These are phyloP conservation scores for Lagenidium sp. DNA, from an alignment of 352 stramenopile species.

Conservation along the genomic window DNA sequence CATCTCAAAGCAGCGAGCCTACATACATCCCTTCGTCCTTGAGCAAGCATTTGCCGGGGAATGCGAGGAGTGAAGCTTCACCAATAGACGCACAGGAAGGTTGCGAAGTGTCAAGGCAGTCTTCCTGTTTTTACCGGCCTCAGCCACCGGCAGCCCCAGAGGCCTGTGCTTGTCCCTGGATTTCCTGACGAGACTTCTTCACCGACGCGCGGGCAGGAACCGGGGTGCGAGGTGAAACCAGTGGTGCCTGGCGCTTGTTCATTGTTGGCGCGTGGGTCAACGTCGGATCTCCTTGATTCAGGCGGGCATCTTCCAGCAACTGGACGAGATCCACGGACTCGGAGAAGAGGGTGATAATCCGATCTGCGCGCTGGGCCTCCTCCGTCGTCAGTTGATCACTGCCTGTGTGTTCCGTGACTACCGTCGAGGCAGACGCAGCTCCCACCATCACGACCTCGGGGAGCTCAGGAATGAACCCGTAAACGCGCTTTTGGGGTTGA, in stretches of 20 bases:
- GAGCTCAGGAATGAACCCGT: slow-evolving; percentile 82
- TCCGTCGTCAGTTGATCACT: slow-evolving; percentile 9
- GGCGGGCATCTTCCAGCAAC: slow-evolving; percentile 13
- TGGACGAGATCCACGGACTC: slow-evolving; percentile 12
- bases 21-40: slow-evolving; percentile 12
- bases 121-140: slow-evolving; percentile 12
- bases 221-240: neutral
- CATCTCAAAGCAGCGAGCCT: too few relatives aligned
- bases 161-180: slow-evolving; percentile 24
- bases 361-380: slow-evolving; percentile 10
- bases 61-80: too few relatives aligned
- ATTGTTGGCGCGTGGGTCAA: neutral
- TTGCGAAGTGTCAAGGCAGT: neutral
- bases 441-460: slow-evolving; percentile 16
- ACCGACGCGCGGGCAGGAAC: neutral
- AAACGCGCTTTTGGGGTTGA: slow-evolving; percentile 51
- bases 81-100: too few relatives aligned
- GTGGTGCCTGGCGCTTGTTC: neutral
- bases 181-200: slow-evolving; percentile 23
- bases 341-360: slow-evolving; percentile 16
- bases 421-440: slow-evolving; percentile 14
- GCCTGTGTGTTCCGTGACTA: slow-evolving; percentile 3
- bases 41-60: neutral
- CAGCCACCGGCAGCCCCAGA: slow-evolving; percentile 24
- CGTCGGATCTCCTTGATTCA: neutral